Percentiles rank a stretch among this genome's conserved stretches.
Evolutionary conservation across 371 early-diverging fungal species (phyloP).

Genomic region (Mortierella sp.): DNA sequence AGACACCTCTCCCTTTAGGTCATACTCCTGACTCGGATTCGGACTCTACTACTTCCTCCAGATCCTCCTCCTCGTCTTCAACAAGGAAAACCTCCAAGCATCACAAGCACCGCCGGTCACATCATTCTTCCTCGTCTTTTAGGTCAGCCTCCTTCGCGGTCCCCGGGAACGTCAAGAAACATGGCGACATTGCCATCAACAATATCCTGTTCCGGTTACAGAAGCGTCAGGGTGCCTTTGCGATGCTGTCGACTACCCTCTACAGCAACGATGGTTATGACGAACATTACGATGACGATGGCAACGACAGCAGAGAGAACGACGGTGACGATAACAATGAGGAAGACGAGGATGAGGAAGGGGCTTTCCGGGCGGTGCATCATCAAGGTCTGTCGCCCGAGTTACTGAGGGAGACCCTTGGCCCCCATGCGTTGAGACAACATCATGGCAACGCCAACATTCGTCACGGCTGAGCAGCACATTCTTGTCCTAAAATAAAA

Average conservation of each 20-base stretch:
- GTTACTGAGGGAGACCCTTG: slow-evolving; percentile 14
- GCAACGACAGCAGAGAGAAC: background rate
- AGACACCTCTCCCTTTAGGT: background rate
- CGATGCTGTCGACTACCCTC: background rate
- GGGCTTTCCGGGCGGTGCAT: background rate
- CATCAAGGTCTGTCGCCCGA: slow-evolving; percentile 10
- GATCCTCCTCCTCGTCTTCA: background rate
- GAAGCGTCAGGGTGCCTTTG: slow-evolving; percentile 1
- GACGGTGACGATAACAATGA: background rate
- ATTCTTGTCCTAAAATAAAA: background rate
- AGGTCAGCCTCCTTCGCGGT: background rate
- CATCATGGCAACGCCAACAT: slow-evolving; percentile 40
- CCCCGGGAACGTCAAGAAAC: background rate
- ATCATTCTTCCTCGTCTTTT: background rate
- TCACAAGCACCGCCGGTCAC: background rate
- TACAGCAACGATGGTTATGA: background rate
- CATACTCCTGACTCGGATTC: background rate
- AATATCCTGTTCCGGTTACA: slow-evolving; percentile 11
- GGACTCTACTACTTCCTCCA: background rate
- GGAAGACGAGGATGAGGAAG: background rate
- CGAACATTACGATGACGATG: background rate
- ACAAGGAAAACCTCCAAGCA: background rate
- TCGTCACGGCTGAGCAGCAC: slow-evolving; percentile 9
- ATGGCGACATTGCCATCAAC: background rate
- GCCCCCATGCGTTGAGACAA: slow-evolving; percentile 13